Base-by-base conservation (phyloP, 768 basidiomycete genomes). In the Tulasnella sp. region DNA sequence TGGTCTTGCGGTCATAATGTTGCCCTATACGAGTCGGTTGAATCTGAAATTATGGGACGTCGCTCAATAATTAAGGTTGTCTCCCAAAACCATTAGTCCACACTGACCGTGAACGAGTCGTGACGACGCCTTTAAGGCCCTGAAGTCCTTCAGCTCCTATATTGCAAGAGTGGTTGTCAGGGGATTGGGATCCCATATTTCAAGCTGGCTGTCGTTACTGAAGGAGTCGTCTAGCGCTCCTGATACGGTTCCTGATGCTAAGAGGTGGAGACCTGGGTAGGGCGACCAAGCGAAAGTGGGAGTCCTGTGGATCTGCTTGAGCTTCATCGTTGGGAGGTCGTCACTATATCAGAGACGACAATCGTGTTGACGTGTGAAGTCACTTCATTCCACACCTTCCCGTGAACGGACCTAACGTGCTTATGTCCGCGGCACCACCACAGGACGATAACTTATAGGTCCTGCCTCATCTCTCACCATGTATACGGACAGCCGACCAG, bases 191-290 rank as follows among this genome's bases (percentile, higher is more conserved):
- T 81, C 96, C 94, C 83, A 96, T 94, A 79, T 92, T 93, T n/a
- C n/a, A n/a, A n/a, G n/a, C n/a, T n/a, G n/a, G n/a, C n/a, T n/a
- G n/a, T 12, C 42, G 42, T 42, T 42, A 17, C 14, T 42, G 85
- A 97, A 98, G 8, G 91, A 93, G 81, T 96, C 96, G 85, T 98
- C 96, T 64, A 97, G 88, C n/a, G 96, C 95, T 76, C 95, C 96
- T 3, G 95, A 91, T 73, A 96, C 95, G 0, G 96, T 95, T 79
- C 95, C 96, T 39, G 97, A 96, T 77, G 94, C 96, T 83, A 99
- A 86, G 82, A 96, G 85, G 14, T 96, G 96, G 76, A 91, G 85
- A 37, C 89, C 85, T 1, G 87, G 85, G 40, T 40, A 72, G 6
- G 93, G 91, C 25, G 91, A 91, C 94, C 94, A 96, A 40, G 93